Conservation (phyloP, 2,329 filamentous ascomycete genomes). For the Penicillium griseofulvum region DNA sequence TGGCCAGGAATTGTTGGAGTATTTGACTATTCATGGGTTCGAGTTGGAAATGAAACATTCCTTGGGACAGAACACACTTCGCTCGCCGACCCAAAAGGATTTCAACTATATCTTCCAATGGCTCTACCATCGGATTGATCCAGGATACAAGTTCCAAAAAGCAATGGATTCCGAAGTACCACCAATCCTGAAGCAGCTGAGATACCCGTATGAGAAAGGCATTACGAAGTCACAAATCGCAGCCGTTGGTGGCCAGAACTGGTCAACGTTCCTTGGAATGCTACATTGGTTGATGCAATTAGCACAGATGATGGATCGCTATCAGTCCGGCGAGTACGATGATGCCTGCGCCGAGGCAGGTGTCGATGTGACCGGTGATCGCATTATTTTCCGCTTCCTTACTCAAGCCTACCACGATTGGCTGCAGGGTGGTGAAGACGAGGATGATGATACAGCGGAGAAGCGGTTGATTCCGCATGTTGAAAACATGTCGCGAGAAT, state of each 20-base stretch:
- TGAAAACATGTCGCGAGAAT: slow-evolving; percentile 80
- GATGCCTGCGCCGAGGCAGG: slow-evolving; percentile 86
- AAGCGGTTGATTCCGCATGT: slow-evolving; percentile 78
- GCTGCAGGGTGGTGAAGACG: slow-evolving; percentile 87
- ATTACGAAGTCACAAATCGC: slow-evolving; percentile 96
- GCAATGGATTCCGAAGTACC: slow-evolving; percentile 94
- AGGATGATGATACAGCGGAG: slow-evolving; percentile 79
- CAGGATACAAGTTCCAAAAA: slow-evolving; percentile 88
- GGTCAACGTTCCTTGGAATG: slow-evolving; percentile 89
- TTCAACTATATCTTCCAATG: slow-evolving; percentile 98
- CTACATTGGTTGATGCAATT: slow-evolving; percentile 99
- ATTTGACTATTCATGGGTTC: slow-evolving; percentile 89
- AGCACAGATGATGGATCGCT: slow-evolving; percentile 87
- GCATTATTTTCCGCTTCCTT: slow-evolving; percentile 91
- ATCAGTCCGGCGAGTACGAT: slow-evolving; percentile 74
- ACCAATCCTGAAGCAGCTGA: slow-evolving; percentile 83
- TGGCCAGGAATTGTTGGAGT: slow-evolving; percentile 86
- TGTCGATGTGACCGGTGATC: slow-evolving; percentile 81
- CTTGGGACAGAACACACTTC: slow-evolving; percentile 85
- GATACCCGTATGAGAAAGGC: slow-evolving; percentile 91
- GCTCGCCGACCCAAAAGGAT: slow-evolving; percentile 94
- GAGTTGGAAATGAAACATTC: slow-evolving; percentile 97
- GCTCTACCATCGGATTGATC: slow-evolving; percentile 94
- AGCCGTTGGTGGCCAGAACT: slow-evolving; percentile 94
- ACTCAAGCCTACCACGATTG: slow-evolving; percentile 89